Evolutionary conservation across 352 stramenopile genomes (phyloP), one percentile per base, ranked within the genome.

Genomic region (Phytophthora boehmeriae): DNA sequence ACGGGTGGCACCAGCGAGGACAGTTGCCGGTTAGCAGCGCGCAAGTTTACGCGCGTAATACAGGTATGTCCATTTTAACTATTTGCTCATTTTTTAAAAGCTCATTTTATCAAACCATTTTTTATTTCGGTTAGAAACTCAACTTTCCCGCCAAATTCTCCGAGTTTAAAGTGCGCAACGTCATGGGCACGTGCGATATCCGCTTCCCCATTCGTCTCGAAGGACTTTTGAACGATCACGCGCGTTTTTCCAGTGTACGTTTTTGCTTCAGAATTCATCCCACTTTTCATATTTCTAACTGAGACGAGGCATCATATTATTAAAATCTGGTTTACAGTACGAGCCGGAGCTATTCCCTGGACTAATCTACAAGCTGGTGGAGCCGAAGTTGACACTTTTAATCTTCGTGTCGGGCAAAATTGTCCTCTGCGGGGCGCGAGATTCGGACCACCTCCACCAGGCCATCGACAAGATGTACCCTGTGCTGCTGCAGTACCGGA

Each of bases 401-500:
- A 98, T 99, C 54, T 99, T 99, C 75, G 97, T 99, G 4, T 98
- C 90, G 35, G 98, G 98, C 35, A 99, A 99, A 64, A 92, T 99
- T 47, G 97, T 99, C 19, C 97, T 99, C 14, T 99, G 99, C 68
- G 97, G 80, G 0, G 99, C n/a, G 93, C 72, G 75, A 61, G 77
- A 88, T 56, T 82, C 75, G 44, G 69, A 65, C 45, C 78, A 86
- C 41, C 54, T 86, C 23, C 72, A 84, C 50, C 76, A 86, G 58
- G 78, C 78, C 28, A 83, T 88, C 34, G 76, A 86, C 57, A 86
- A 88, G 65, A 88, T 88, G 74, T 88, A 88, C 47, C 78, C 78
- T 1, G 78, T 88, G 53, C 42, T 88, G 54, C 63, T 86, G 23
- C 76, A 88, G 45, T 88, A 88, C 61, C 74, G 78, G 54, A 87